Conservation (phyloP, 495 filamentous ascomycete species). For the Penicillium desertorum region DNA sequence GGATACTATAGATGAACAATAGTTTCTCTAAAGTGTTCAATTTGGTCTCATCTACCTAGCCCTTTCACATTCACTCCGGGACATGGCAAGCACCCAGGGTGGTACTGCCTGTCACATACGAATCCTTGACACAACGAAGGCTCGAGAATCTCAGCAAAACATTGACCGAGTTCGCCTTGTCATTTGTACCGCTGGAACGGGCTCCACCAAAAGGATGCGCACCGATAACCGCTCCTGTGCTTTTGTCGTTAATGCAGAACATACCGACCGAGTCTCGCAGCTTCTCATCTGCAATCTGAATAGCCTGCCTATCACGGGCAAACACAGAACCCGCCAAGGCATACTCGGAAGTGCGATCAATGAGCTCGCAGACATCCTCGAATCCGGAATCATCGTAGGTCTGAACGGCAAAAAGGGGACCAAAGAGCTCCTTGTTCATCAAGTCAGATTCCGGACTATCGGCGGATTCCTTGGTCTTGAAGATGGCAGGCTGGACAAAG, state of each 20-base stretch:
- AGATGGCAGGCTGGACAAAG: conserved; percentile 1
- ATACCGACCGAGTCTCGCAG: conserved; percentile 3
- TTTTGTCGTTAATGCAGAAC: conserved; percentile 1
- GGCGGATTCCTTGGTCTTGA: not conserved
- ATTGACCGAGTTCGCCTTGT: conserved; percentile 3
- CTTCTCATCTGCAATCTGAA: not conserved
- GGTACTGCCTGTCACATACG: not conserved
- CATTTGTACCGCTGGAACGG: conserved; percentile 1
- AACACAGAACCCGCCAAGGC: not conserved
- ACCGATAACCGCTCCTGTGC: not conserved
- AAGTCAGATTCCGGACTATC: not conserved
- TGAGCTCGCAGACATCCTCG: not conserved
- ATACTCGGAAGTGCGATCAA: not conserved
- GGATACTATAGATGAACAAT: no score
- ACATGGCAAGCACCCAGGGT: not conserved
- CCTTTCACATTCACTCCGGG: not conserved
- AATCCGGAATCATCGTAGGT: not conserved
- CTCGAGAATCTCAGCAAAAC: conserved; percentile 3
- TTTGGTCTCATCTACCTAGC: no score
- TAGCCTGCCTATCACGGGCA: not conserved
- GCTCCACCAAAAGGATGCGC: not conserved
- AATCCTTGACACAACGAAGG: not conserved
- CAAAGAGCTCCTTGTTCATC: conserved; percentile 1
- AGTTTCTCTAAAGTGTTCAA: no score
- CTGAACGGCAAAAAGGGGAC: not conserved